Evolutionary conservation across 495 filamentous ascomycete species (phyloP).

Genomic region (Rhypophila decipiens): DNA sequence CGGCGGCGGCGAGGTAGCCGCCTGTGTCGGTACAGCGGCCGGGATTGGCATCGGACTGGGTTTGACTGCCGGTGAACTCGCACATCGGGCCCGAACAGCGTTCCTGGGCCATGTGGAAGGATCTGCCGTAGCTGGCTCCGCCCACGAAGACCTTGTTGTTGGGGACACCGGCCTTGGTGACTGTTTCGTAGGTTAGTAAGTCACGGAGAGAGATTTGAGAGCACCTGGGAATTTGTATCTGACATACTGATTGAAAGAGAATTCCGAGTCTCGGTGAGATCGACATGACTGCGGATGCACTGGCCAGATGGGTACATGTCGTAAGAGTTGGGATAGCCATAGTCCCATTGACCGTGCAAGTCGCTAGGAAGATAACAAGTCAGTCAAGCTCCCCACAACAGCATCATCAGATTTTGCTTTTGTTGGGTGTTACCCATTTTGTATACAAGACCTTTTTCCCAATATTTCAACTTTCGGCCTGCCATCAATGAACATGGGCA

Average conservation of each 20-base stretch:
- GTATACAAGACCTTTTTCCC: too few species aligned
- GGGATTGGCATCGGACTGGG: constrained; percentile 8
- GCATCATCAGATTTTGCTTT: too few species aligned
- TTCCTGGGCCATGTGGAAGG: constrained; percentile 21
- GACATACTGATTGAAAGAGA: constrained; percentile 24
- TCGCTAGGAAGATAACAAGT: too few species aligned
- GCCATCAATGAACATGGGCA: too few species aligned
- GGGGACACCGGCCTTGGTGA: constrained; percentile 46
- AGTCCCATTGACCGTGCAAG: constrained; percentile 13
- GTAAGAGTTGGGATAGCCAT: too few species aligned
- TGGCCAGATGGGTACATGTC: constrained; percentile 24
- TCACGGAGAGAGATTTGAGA: too few species aligned
- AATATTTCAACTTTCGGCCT: too few species aligned
- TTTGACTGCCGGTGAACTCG: constrained; percentile 10
- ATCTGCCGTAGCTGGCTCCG: constrained; percentile 31
- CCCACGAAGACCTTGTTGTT: constrained; percentile 36
- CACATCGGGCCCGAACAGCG: constrained; percentile 9
- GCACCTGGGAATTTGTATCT: too few species aligned
- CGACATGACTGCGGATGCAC: constrained; percentile 36
- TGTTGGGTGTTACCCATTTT: too few species aligned
- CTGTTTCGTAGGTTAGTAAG: too few species aligned
- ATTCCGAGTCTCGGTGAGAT: constrained; percentile 32
- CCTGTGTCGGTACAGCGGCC: constrained; percentile 34
- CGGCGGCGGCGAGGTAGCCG: constrained; percentile 31
- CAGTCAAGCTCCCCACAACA: too few species aligned